Base-by-base conservation (phyloP, 352 stramenopile species). In the Hyaloperonospora brassicae region DNA sequence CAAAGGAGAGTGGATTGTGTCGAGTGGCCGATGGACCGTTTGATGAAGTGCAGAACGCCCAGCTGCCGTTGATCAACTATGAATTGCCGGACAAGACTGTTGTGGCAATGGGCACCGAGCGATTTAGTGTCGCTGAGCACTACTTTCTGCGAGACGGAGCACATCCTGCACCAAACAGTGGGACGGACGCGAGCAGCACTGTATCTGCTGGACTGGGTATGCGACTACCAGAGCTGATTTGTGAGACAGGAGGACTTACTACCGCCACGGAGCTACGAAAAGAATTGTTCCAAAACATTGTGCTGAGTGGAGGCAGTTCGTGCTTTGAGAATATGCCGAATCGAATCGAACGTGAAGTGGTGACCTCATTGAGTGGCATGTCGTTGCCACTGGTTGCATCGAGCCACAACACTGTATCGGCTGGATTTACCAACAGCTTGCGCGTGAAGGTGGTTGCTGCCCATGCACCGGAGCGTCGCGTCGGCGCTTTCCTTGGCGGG, bases 401-500 rank as follows among this genome's bases (percentile, higher is more conserved):
- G 0, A 56, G 44, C 1, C 54, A 45, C 17, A 57, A 41, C 0
- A 55, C 52, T 5, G 59, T 49, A 7, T 53, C 35, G 8, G 48
- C 57, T 10, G 55, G 57, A 2, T 64, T 64, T 50, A 40, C 51
- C 0, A 79, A 67, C 44, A 86, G 69, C 58, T 67, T 81, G 52
- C 77, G 79, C 2, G 73, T 89, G 22, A 89, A 89, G 55, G 64
- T 87, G 14, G 61, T 93, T 6, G 78, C 83, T 0, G 74, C 80
- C 8, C 78, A 86, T 48, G 48, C 64, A 1, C 71, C 83, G 27
- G 79, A 93, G 53, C 76, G 83, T 35, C 79, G 73, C 27, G 67
- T 90, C 45, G 77, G 79, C 14, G 66, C 77, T 27, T 93, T 88
- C 24, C 55, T 99, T 21, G 97, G 97, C 47, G 97, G 95, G 6